Conservation (phyloP, 2,329 filamentous ascomycete genomes). For the Arthrocladium fulminans region DNA sequence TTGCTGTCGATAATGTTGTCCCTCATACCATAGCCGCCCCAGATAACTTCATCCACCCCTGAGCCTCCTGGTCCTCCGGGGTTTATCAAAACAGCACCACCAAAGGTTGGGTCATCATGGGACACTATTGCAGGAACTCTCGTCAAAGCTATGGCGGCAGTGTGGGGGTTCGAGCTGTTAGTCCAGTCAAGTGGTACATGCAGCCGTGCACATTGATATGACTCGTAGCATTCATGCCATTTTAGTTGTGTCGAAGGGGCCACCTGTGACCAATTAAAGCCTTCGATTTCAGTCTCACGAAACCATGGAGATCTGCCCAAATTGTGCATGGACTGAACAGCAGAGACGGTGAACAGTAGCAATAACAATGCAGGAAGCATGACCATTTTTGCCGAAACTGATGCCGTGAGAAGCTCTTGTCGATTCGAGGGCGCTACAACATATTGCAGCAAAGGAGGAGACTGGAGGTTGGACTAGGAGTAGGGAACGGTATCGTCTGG, state of each 20-base stretch:
- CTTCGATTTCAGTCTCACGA: background rate
- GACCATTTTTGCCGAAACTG: too few species aligned
- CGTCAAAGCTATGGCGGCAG: constrained; percentile 38
- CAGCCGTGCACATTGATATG: constrained; percentile 42
- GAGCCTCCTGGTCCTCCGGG: constrained; percentile 36
- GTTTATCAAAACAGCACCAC: constrained; percentile 41
- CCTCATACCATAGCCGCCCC: constrained; percentile 14
- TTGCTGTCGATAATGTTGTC: constrained; percentile 25
- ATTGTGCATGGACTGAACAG: background rate
- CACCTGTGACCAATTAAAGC: constrained; percentile 4
- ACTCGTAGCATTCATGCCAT: constrained; percentile 36
- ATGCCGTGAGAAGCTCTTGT: too few species aligned
- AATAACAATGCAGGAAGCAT: too few species aligned
- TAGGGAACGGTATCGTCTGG: too few species aligned
- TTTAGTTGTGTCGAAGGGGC: constrained; percentile 10
- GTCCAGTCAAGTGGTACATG: constrained; percentile 43
- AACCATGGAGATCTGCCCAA: background rate
- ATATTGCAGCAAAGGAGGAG: too few species aligned
- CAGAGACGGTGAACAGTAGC: background rate
- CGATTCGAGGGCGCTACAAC: too few species aligned
- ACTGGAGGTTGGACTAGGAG: too few species aligned
- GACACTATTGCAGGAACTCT: constrained; percentile 36
- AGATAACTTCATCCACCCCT: constrained; percentile 27
- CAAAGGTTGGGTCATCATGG: constrained; percentile 34
- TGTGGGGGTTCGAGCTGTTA: constrained; percentile 26